Percentiles rank a stretch among this genome's conserved stretches.
Conservation (phyloP, 2,329 filamentous ascomycete genomes). For the Talaromyces sp. region DNA sequence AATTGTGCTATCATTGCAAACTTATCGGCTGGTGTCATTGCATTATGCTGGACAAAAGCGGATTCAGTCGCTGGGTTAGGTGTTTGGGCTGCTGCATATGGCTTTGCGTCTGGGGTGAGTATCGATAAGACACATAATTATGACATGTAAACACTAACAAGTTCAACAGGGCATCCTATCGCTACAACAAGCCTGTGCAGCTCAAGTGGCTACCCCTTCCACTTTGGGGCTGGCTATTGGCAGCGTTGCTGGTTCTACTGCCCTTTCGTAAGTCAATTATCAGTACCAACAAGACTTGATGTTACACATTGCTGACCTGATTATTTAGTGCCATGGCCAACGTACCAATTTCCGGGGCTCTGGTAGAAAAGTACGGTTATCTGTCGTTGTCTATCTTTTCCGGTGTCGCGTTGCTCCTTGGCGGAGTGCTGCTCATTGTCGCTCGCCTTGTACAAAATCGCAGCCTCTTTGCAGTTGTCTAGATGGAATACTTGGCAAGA, state of each 20-base stretch:
- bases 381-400: slow-evolving; percentile 46
- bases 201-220: slow-evolving; percentile 42
- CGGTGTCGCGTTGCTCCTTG: slow-evolving; percentile 35
- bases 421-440: slow-evolving; percentile 21
- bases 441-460: slow-evolving; percentile 13
- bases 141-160: background rate
- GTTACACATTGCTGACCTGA: background rate
- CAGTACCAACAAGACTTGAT: background rate
- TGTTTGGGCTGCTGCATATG: slow-evolving; percentile 49
- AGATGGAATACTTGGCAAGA: no score
- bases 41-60: slow-evolving; percentile 51
- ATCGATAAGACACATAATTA: background rate
- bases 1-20: slow-evolving; percentile 36
- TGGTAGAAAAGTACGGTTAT: slow-evolving; percentile 45
- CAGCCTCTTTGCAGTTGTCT: slow-evolving; percentile 10
- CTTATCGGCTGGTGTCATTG: slow-evolving; percentile 40
- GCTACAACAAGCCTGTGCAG: slow-evolving; percentile 51
- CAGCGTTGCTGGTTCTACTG: slow-evolving; percentile 43
- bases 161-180: slow-evolving; percentile 47
- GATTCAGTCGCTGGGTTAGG: slow-evolving; percentile 48
- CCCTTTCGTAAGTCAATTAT: slow-evolving; percentile 44
- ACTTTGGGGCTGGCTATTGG: slow-evolving; percentile 50
- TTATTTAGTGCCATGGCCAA: slow-evolving; percentile 42
- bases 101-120: slow-evolving; percentile 50
- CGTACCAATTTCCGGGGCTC: slow-evolving; percentile 46